Conservation (phyloP, 306 rosid species). For the Aeschynomene evenia region DNA sequence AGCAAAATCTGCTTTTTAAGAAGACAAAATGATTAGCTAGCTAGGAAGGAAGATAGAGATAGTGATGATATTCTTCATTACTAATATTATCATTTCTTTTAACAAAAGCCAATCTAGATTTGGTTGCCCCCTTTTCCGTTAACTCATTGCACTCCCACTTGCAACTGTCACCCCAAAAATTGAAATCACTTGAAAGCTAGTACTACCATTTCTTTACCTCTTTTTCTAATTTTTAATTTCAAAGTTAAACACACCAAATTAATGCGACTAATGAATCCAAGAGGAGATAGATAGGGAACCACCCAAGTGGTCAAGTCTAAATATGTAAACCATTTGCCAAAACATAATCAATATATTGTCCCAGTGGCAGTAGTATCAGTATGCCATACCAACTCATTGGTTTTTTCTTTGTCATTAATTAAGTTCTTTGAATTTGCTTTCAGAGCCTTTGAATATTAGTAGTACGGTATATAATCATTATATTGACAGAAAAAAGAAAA, state of each 20-base stretch:
- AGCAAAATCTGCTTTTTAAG: constrained; percentile 26
- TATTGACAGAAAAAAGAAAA: neutral
- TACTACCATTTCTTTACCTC: neutral
- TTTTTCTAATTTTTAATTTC: neutral
- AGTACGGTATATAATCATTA: constrained; percentile 16
- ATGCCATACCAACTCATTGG: constrained; percentile 4
- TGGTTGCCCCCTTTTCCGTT: constrained; percentile 13
- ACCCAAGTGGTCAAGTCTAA: constrained; percentile 9
- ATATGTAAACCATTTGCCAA: neutral
- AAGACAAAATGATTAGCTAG: constrained; percentile 35
- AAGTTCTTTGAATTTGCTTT: constrained; percentile 1
- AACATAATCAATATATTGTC: neutral
- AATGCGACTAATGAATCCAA: neutral
- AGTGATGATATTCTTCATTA: constrained; percentile 33
- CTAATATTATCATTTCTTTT: too few relatives aligned
- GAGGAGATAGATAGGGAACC: too few relatives aligned
- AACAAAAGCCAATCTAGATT: constrained; percentile 32
- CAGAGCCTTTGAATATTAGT: constrained; percentile 8
- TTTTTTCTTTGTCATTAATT: constrained; percentile 5
- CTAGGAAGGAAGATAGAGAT: too few relatives aligned
- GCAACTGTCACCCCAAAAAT: constrained; percentile 23
- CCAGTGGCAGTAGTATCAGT: neutral
- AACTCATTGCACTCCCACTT: constrained; percentile 11
- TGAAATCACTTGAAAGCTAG: neutral
- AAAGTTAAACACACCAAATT: neutral